Base-by-base conservation (phyloP, 345 rosid species). In the Melastoma malabathricum region DNA sequence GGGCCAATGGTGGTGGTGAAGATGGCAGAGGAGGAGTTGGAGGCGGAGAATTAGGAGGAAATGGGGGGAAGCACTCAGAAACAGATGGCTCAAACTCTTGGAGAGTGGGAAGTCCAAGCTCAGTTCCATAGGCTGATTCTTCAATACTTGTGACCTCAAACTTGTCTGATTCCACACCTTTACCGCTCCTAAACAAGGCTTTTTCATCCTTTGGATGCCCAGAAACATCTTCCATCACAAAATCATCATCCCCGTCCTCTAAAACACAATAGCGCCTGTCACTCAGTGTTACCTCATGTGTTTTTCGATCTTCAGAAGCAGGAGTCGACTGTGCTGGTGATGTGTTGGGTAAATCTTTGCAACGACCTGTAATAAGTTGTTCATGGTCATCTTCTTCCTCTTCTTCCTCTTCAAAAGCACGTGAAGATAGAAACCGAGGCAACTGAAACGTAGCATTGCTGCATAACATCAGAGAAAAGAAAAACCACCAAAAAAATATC, bases 381-480 rank as follows among this genome's bases (percentile, higher is more conserved):
- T 70, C 81, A 27, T 79, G 77, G 13, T 75, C 75, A 5, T 73
- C 74, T 48, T 65, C 58, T 59, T 68, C 62, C 3, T 61, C 72
- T 34, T 80, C 85, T 49, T 78, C 79, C 14, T 81, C 83, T 59
- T 77, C 84, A 71, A 84, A 81, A 38, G 62, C 70, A 60, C 59
- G 77, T 60, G 81, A 75, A 52, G 80, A 64, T 45, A 82, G 63
- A 65, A 87, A 61, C 45, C 88, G 93, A 59, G 90, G 80, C 72
- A 92, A 63, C 77, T 84, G 88, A 77, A 82, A 82, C 55, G 82
- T 79, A 47, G 88, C 84, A 75, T 87, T 84, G 62, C 98, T 92
- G 90, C 25, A 54, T 18, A 63, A 54, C 13, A 52, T 34, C 49
- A 52, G 50, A 69, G n/a, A 51, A 44, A 60, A 15, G 55, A 64